phyloP scores from a whole-genome alignment of 2,329 filamentous ascomycete species.

The Parasarocladium wereldwijsianum region DNA sequence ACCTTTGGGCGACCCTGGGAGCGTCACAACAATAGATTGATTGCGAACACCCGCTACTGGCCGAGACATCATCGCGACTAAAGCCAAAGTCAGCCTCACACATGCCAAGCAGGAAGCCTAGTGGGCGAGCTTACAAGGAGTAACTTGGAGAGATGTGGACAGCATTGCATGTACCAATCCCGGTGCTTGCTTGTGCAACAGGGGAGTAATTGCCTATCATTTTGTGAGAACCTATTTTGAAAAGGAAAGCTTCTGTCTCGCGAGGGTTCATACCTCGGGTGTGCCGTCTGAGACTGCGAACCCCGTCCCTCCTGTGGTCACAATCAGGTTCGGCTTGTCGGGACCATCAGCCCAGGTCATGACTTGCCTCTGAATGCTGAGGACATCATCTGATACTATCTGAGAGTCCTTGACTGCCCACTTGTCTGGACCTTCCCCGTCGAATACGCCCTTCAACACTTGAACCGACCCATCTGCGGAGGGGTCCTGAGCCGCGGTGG shows the following conservation, averaged over 20 bases:
- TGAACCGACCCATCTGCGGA: constrained; percentile 61
- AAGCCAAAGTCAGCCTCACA: neutral
- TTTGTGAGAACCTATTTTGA: too few species aligned
- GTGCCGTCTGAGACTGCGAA: constrained; percentile 78
- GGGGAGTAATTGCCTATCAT: constrained; percentile 53
- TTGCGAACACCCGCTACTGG: constrained; percentile 81
- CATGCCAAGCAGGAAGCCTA: neutral
- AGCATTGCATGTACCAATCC: constrained; percentile 96
- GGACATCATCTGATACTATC: constrained; percentile 67
- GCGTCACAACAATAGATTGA: constrained; percentile 67
- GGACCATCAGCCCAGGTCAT: constrained; percentile 57
- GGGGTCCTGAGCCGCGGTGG: constrained; percentile 70
- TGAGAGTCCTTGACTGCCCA: constrained; percentile 57
- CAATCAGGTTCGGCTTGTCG: constrained; percentile 54
- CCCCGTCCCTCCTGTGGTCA: constrained; percentile 87
- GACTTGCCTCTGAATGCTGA: constrained; percentile 62
- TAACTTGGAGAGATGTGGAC: constrained; percentile 66
- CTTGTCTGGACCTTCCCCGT: constrained; percentile 46
- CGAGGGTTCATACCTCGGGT: constrained; percentile 51
- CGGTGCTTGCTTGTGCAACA: constrained; percentile 75
- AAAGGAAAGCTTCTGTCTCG: too few species aligned
- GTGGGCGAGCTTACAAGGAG: constrained; percentile 68
- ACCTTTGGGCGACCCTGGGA: constrained; percentile 90
- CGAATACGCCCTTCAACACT: constrained; percentile 54
- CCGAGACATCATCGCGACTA: constrained; percentile 92